Base-by-base conservation (phyloP, 257 asterid genomes). In the Vinca minor region DNA sequence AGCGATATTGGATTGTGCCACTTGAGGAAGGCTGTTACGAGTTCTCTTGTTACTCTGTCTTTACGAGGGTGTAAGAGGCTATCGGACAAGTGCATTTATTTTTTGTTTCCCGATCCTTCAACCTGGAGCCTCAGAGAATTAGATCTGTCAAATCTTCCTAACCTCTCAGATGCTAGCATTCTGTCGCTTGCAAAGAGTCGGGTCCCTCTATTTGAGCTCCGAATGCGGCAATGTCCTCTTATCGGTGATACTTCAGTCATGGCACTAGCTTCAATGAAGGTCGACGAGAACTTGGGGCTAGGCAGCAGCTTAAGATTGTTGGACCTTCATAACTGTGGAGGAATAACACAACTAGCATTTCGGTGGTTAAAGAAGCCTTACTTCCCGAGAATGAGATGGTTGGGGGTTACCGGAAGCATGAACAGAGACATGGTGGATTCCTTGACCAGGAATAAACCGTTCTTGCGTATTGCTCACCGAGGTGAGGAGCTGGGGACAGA, bases 1-100 rank as follows among this genome's bases (percentile, higher is more conserved):
- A 92, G 82, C 60, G 98, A 92, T 67, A 63, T 52, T 68, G 98
- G 98, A 42, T 70, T 92, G 65, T 82, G 87, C 38, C 79, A 84
- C 77, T 75, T 92, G 54, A 78, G 80, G 79, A 85, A 78, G 69
- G 95, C 94, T 15, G 70, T 62, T 34, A 66, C 76, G 80, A 76
- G 73, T 44, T 77, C 79, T 36, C 89, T 92, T 3, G 83, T 79
- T 52, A 81, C 95, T 0, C 70, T 92, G 70, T 92, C 98, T 2
- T 75, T 92, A 26, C 70, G 96, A 70, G 98, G 98, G 28, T 92
- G 98, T 72, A 92, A 81, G 88, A 82, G 89, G 59, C 91, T 92
- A 35, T 89, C 97, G 3, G 95, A 92, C 70, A 78, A 80, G 64
- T 82, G 95, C 76, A 83, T 92, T 62, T 72, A 83, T 63, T 75